Evolutionary conservation across 179 eudicot species (phyloP).

Genomic region (Silene noctiflora): DNA sequence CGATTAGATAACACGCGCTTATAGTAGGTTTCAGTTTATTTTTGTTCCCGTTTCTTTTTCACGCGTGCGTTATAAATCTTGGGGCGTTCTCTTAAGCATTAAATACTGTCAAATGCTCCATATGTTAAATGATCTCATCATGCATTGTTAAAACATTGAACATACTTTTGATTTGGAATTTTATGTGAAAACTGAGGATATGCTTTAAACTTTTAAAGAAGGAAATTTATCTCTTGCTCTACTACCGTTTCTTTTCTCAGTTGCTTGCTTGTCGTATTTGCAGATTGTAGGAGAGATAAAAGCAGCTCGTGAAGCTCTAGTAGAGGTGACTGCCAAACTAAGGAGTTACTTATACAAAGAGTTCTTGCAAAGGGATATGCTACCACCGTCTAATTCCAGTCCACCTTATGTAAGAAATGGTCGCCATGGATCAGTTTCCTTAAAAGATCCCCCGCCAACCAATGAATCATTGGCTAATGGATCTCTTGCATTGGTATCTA

Average conservation of each 20-base stretch:
- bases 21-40: not conserved
- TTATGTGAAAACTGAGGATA: not conserved
- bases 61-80: not conserved
- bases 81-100: not conserved
- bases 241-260: constrained; percentile 21
- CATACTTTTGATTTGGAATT: not conserved
- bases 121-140: not conserved
- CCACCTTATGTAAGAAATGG: constrained; percentile 40
- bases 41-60: not conserved
- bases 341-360: constrained; percentile 66
- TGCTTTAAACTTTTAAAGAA: not conserved
- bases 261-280: constrained; percentile 21
- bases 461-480: constrained; percentile 40
- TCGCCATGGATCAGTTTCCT: constrained; percentile 38
- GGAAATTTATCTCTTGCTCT: not conserved
- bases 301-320: constrained; percentile 88
- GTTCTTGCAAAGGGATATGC: constrained; percentile 52
- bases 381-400: constrained; percentile 37
- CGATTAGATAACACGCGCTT: not conserved
- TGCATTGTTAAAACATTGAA: not conserved
- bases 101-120: not conserved
- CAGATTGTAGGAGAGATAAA: constrained; percentile 94
- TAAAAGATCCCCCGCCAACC: constrained; percentile 35
- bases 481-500: constrained; percentile 41
- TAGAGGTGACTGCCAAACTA: constrained; percentile 80